Evolutionary conservation across 345 rosid species (phyloP).

Genomic region (Clarkia xantiana): DNA sequence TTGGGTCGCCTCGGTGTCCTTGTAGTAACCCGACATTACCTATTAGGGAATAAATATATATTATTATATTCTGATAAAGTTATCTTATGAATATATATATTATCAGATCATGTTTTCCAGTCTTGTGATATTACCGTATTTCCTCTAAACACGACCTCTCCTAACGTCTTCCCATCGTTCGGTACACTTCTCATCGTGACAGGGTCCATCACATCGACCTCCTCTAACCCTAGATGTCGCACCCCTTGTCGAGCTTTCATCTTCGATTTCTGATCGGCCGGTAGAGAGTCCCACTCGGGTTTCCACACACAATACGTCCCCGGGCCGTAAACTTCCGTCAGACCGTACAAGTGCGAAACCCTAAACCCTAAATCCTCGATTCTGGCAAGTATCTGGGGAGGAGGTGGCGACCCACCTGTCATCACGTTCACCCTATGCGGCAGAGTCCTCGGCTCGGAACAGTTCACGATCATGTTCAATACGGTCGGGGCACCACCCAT

Average conservation of each 20-base stretch:
- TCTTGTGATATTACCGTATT: too few relatives aligned
- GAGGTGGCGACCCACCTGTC: constrained; percentile 68
- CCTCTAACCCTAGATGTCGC: constrained; percentile 55
- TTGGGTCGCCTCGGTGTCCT: constrained; percentile 41
- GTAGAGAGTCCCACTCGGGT: constrained; percentile 57
- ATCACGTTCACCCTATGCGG: constrained; percentile 36
- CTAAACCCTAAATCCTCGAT: constrained; percentile 59
- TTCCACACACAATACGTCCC: constrained; percentile 52
- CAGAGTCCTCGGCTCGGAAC: constrained; percentile 23
- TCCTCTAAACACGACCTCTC: constrained; percentile 64
- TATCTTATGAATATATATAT: too few relatives aligned
- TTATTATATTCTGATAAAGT: too few relatives aligned
- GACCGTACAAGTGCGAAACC: constrained; percentile 60
- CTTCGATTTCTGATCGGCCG: constrained; percentile 25
- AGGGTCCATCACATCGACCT: constrained; percentile 47
- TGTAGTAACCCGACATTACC: constrained; percentile 67
- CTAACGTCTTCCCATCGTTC: constrained; percentile 40
- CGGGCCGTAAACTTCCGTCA: constrained; percentile 70
- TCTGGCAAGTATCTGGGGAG: constrained; percentile 31
- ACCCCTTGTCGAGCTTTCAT: constrained; percentile 66
- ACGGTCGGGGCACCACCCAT: constrained; percentile 86
- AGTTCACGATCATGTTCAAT: constrained; percentile 63
- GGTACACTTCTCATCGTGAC: constrained; percentile 41
- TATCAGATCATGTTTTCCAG: too few relatives aligned
- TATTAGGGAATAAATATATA: too few relatives aligned